Base-by-base conservation (phyloP, 176 grass and related monocot species). In the Musa schizocarpa region DNA sequence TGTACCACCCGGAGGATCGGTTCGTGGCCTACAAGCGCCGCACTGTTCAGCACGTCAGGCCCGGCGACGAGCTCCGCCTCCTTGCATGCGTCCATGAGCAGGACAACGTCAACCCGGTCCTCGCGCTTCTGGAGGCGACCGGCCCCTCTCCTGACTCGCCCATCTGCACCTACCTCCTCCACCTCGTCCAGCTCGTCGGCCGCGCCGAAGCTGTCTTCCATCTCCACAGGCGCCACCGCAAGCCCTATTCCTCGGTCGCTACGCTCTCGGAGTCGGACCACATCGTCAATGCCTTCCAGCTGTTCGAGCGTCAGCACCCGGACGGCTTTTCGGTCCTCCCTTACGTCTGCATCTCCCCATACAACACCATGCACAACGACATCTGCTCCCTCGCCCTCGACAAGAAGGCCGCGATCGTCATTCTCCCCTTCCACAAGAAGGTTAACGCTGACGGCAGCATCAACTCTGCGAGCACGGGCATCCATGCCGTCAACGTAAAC, bases 291-390 rank as follows among this genome's bases (percentile, higher is more conserved):
- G 26, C 53, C 54, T 62, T 79, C 53, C 67, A 16, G 10, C 50
- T 11, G 8, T 25, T 53, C 29, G 56, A 50, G 11, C 12, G 12
- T 53, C 74, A 63, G 1, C 13, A 20, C 12, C 27, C 25, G 3
- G 25, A 74, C 23, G 9, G 0, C 59, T 2, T 76, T 21, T 11
- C 71, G 64, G 22, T 14, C 52, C 1, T 9, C 29, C 70, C 79
- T 13, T 80, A 76, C 75, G 74, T 93, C 50, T 92, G 85, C 72
- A 89, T 93, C 78, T 89, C 88, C 43, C 94, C 90, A 0, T 90
- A 93, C 77, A 77, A 80, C 59, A 89, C 89, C 53, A 93, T 98
- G 90, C 90, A 98, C 83, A 65, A 93, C 74, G 94, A 98, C 82
- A 75, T 91, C 17, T 98, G 90, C 88, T 71, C 88, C 50, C 71